Evolutionary conservation across 2,329 filamentous ascomycete genomes (phyloP), one percentile per base, ranked within the genome.

Genomic region (Cercospora nicotianae): DNA sequence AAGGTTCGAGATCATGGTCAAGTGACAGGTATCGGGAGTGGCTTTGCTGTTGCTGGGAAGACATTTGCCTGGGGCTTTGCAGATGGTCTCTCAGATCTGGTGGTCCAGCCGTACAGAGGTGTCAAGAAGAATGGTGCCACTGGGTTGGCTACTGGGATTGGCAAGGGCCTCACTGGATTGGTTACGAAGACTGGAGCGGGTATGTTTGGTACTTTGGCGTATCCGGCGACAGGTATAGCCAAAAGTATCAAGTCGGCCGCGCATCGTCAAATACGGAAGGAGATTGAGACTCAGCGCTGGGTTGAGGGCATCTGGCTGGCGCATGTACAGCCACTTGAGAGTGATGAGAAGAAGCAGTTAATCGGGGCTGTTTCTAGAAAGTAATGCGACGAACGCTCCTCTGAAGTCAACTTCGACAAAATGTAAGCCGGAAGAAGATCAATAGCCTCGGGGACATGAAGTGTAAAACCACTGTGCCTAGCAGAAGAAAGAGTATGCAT

Each of bases 1-100:
- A 88, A 91, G 1, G 93, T 89, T 30, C 1, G 88, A 96, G 0
- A 86, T 91, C 7, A 89, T 90, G 13, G 83, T 87, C 1, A 90
- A 92, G 65, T 92, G 91, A 72, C 91, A 96, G 5, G 93, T 91
- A 0, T 90, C 89, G 85, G 87, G 62, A 92, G 89, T 69, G 93
- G 93, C 0, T 80, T 96, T 33, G 88, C 85, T 69, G 89, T 93
- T 48, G 93, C 93, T 5, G 87, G 91, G 2, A 93, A 91, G 78
- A 86, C 74, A 48, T 71, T 73, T 1, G 51, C 20, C 3, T 76
- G 90, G 65, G 92, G 93, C 0, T 81, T 96, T 28, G 95, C 89
- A 76, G 92, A 96, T 75, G 93, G 92, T 4, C 87, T 95, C 26
- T 88, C 92, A 1, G 93, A 93, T 0, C 81, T 97, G 2, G 86